Evolutionary conservation across 176 grass and related monocot species (phyloP).

Genomic region (Oryza longistaminata): DNA sequence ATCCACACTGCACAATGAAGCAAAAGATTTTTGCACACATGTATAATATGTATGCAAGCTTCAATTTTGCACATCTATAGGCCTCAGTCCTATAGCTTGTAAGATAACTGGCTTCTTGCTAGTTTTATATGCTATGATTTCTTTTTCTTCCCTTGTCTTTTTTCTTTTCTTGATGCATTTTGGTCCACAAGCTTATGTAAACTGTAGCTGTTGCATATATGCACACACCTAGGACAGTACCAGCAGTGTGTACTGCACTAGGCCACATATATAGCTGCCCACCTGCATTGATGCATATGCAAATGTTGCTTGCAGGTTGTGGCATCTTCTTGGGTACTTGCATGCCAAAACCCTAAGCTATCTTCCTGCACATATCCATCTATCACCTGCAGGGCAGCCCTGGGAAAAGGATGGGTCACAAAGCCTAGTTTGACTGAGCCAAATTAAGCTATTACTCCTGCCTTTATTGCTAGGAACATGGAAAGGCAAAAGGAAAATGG

Average conservation of each 20-base stretch:
- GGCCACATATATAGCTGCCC: constrained; percentile 15
- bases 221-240: constrained; percentile 4
- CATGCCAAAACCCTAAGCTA: constrained; percentile 44
- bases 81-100: background rate
- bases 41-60: background rate
- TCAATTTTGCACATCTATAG: constrained; percentile 36
- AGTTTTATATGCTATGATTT: constrained; percentile 11
- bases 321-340: constrained; percentile 40
- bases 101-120: constrained; percentile 24
- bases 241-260: constrained; percentile 23
- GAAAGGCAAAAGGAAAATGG: constrained; percentile 15
- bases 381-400: constrained; percentile 39
- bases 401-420: constrained; percentile 27
- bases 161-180: background rate
- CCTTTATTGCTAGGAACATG: constrained; percentile 10
- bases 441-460: background rate
- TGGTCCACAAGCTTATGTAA: constrained; percentile 14
- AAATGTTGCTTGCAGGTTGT: constrained; percentile 50
- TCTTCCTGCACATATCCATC: constrained; percentile 24
- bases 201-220: constrained; percentile 10
- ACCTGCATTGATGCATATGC: constrained; percentile 38
- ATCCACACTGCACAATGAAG: constrained; percentile 42
- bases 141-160: background rate
- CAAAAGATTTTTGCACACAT: constrained; percentile 33
- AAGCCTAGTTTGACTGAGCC: constrained; percentile 45